Evolutionary conservation across 306 rosid species (phyloP).

Genomic region (Malus sylvestris): DNA sequence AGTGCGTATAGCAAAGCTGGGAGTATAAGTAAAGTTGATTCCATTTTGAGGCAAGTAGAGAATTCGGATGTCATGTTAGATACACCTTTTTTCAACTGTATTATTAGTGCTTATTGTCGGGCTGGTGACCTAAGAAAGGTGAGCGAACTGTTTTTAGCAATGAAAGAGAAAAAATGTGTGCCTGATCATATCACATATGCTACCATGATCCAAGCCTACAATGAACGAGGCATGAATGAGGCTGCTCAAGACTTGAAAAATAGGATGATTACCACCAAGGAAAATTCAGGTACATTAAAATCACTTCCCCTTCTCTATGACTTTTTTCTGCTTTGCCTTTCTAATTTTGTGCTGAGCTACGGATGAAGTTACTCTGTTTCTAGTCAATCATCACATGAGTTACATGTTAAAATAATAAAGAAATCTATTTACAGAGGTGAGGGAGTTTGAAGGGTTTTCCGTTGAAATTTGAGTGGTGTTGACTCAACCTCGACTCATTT

Average conservation of each 20-base stretch:
- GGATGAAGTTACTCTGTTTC: not conserved
- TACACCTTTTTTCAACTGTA: constrained; percentile 75
- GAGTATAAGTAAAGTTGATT: constrained; percentile 50
- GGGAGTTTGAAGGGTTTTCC: no score
- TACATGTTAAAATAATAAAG: not conserved
- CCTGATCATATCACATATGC: constrained; percentile 64
- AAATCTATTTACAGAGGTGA: not conserved
- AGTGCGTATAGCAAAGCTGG: constrained; percentile 69
- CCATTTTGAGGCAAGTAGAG: constrained; percentile 64
- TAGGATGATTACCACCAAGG: constrained; percentile 36
- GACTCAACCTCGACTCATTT: not conserved
- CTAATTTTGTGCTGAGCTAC: not conserved
- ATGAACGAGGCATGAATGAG: constrained; percentile 59
- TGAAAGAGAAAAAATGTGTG: constrained; percentile 60
- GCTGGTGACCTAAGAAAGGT: constrained; percentile 59
- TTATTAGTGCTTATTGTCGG: constrained; percentile 63
- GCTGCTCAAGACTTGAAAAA: constrained; percentile 54
- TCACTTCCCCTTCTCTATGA: not conserved
- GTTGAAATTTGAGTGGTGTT: no score
- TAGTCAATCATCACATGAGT: not conserved
- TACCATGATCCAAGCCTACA: constrained; percentile 64
- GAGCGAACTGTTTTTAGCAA: constrained; percentile 51
- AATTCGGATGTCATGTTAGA: constrained; percentile 75
- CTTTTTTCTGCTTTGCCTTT: not conserved
- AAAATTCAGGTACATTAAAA: constrained; percentile 32